Percentiles rank a stretch among this genome's conserved stretches.
Conservation (phyloP, 192 early-diverging fungal species). For the Thoreauomyces humboldtii region DNA sequence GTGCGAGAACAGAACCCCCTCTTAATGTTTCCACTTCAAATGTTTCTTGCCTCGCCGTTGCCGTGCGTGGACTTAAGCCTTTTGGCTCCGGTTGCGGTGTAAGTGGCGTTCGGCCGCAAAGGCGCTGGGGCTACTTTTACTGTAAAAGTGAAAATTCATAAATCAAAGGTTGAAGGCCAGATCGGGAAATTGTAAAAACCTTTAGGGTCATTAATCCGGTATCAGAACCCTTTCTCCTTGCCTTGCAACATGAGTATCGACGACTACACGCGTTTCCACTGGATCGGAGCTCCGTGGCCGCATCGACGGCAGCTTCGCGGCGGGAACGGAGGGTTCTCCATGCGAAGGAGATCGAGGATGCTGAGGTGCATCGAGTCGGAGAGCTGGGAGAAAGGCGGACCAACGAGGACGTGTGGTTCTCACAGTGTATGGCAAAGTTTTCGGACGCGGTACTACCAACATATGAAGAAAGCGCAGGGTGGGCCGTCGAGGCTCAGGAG, state of each 20-base stretch:
- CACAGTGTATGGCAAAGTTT: slow-evolving; percentile 5
- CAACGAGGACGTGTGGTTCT: slow-evolving; percentile 21
- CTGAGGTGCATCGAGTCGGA: slow-evolving; percentile 11
- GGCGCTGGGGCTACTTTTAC: too few species aligned
- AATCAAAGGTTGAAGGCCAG: too few species aligned
- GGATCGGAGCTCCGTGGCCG: slow-evolving; percentile 26
- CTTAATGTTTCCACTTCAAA: too few species aligned
- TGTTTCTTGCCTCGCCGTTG: too few species aligned
- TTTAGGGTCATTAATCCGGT: too few species aligned
- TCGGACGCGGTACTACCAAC: slow-evolving; percentile 19
- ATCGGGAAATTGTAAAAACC: too few species aligned
- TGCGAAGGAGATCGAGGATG: slow-evolving; percentile 18
- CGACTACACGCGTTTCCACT: slow-evolving; percentile 19
- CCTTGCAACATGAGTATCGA: slow-evolving; percentile 7
- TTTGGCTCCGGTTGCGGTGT: too few species aligned
- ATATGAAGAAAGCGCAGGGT: slow-evolving; percentile 14
- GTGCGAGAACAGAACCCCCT: too few species aligned
- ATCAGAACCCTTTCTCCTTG: too few species aligned
- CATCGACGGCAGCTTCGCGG: slow-evolving; percentile 7
- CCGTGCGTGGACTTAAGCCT: too few species aligned
- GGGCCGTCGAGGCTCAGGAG: slow-evolving; percentile 1
- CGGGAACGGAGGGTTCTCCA: slow-evolving; percentile 20
- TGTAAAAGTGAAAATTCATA: too few species aligned
- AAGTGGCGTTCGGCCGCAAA: too few species aligned
- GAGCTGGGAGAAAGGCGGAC: slow-evolving; percentile 3